A percentile compares a stretch with the other conserved stretches of the same genome.
Conservation (phyloP, 331 rosid species). For the Quercus phellos region DNA sequence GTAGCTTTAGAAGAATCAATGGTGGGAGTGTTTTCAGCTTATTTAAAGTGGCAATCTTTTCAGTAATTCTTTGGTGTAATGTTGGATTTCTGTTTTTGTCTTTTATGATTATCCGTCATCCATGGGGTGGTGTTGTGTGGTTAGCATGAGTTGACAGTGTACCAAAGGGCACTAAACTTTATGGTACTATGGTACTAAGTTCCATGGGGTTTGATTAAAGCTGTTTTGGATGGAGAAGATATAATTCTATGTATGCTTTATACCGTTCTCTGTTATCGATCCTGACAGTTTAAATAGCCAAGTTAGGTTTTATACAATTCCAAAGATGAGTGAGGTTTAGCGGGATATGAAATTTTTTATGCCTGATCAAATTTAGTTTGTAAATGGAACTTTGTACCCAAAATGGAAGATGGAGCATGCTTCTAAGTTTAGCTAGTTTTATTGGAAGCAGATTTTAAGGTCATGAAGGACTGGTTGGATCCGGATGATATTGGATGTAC, state of each 20-base stretch:
- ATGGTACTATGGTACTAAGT: background rate
- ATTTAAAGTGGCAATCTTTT: background rate
- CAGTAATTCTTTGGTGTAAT: background rate
- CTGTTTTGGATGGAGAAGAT: background rate
- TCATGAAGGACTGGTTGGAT: constrained; percentile 1
- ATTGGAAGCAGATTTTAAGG: constrained; percentile 16
- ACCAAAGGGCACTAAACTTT: background rate
- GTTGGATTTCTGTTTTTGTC: background rate
- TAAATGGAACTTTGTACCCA: background rate
- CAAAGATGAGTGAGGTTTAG: background rate
- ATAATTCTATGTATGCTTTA: background rate
- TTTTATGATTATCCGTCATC: background rate
- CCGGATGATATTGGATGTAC: constrained; percentile 8
- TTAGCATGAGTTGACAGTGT: background rate
- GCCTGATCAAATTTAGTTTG: constrained; percentile 6
- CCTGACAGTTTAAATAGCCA: background rate
- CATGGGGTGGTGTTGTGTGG: background rate
- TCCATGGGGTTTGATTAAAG: background rate
- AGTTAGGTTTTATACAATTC: background rate
- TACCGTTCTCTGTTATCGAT: background rate
- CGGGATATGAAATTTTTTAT: background rate
- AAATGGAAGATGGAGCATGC: constrained; percentile 2
- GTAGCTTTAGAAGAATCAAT: background rate
- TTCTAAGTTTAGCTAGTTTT: constrained; percentile 8
- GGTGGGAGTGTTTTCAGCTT: background rate